phyloP scores from a whole-genome alignment of 192 early-diverging fungal species.

The Linnemannia elongata region DNA sequence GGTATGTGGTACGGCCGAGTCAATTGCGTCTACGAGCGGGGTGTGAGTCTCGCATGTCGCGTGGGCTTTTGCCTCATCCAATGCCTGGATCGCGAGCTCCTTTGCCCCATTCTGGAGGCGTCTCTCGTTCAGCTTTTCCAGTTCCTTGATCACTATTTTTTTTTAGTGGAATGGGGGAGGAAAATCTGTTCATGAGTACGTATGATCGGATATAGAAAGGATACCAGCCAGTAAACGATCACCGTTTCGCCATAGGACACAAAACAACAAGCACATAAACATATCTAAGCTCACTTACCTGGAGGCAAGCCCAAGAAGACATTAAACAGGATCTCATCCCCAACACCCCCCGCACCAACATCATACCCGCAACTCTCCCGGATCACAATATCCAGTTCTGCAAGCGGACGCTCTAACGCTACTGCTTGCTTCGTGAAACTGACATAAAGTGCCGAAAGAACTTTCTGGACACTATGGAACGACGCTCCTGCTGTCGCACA shows the following conservation, averaged over 20 bases:
- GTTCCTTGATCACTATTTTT: conserved; percentile 3
- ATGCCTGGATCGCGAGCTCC: conserved; percentile 7
- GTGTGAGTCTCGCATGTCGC: conserved; percentile 11
- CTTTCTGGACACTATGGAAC: conserved; percentile 38
- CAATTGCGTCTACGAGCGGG: conserved; percentile 24
- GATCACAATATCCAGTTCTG: conserved; percentile 72
- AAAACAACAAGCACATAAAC: background rate
- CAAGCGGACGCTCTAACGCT: conserved; percentile 54
- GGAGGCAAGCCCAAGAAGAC: conserved; percentile 57
- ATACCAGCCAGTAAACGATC: background rate
- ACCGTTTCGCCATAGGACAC: background rate
- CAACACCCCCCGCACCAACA: conserved; percentile 49
- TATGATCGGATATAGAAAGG: background rate
- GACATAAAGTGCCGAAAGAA: conserved; percentile 63
- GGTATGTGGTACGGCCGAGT: conserved; percentile 20
- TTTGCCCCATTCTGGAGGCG: conserved; percentile 13
- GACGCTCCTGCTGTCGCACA: background rate
- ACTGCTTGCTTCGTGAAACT: conserved; percentile 61
- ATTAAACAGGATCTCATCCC: conserved; percentile 34
- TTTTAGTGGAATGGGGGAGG: background rate
- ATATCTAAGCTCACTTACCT: conserved; percentile 40
- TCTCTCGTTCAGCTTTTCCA: conserved; percentile 19
- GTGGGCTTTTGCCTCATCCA: conserved; percentile 15
- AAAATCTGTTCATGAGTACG: background rate
- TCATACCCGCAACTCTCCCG: conserved; percentile 72